Conservation (phyloP, 257 asterid genomes). For the Capsicum pubescens region DNA sequence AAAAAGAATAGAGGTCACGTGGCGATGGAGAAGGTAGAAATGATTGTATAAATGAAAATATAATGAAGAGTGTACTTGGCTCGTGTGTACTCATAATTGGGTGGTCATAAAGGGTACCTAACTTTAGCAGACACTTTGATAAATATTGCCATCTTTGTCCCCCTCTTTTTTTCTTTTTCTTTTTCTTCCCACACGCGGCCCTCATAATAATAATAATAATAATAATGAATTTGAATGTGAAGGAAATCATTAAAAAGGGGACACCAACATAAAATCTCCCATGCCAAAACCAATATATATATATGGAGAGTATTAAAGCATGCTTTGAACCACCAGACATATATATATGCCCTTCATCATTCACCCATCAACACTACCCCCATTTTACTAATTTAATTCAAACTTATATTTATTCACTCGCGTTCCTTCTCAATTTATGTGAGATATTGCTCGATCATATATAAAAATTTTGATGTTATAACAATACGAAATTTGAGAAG, state of each 20-base stretch:
- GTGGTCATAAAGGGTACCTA: slow-evolving; percentile 52
- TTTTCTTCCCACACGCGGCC: slow-evolving; percentile 22
- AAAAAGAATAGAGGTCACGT: slow-evolving; percentile 26
- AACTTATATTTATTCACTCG: too few relatives aligned
- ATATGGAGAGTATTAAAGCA: neutral
- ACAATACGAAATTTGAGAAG: too few relatives aligned
- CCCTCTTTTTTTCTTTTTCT: neutral
- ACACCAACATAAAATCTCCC: slow-evolving; percentile 27
- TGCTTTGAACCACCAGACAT: neutral
- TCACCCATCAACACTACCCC: neutral
- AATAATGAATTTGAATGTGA: slow-evolving; percentile 37
- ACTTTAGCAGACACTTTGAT: slow-evolving; percentile 66
- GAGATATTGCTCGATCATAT: too few relatives aligned
- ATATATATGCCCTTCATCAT: slow-evolving; percentile 6
- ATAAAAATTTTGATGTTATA: too few relatives aligned
- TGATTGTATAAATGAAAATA: slow-evolving; percentile 23
- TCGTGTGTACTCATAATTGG: slow-evolving; percentile 72
- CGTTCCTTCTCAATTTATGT: too few relatives aligned
- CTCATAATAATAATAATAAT: slow-evolving; percentile 31
- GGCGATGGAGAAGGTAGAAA: neutral
- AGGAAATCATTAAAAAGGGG: slow-evolving; percentile 41
- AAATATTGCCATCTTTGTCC: slow-evolving; percentile 39
- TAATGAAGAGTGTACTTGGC: slow-evolving; percentile 63
- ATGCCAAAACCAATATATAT: neutral
- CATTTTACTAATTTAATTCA: neutral